These are phyloP conservation scores for Combretum micranthum DNA, from an alignment of 345 rosid species.

Conservation along the genomic window DNA sequence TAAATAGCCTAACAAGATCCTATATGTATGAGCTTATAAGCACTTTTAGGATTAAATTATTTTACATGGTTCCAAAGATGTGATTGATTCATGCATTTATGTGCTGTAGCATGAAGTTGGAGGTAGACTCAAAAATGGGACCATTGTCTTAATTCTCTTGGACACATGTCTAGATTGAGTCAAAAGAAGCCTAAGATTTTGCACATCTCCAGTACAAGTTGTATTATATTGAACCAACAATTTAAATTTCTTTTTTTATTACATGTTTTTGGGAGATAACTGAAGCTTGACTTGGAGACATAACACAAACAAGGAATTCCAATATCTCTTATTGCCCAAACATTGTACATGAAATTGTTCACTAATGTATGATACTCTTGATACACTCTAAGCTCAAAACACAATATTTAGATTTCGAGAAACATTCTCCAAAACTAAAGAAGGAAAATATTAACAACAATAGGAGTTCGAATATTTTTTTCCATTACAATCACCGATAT, in stretches of 20 bases:
- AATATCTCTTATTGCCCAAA: constrained; percentile 1
- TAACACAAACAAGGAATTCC: neutral
- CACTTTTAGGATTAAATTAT: neutral
- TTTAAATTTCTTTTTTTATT: neutral
- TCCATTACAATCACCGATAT: no score
- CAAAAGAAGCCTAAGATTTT: constrained; percentile 41
- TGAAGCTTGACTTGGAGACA: neutral
- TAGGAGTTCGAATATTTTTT: no score
- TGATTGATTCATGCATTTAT: constrained; percentile 13
- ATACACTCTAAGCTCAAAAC: neutral
- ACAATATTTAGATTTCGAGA: constrained; percentile 2
- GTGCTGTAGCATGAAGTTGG: constrained; percentile 7
- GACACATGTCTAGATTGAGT: constrained; percentile 57
- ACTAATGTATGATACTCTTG: neutral
- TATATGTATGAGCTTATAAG: constrained; percentile 19
- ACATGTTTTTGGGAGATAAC: neutral
- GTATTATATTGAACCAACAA: constrained; percentile 8
- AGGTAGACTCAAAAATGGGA: constrained; percentile 9
- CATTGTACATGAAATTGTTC: no score
- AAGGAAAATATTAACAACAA: no score
- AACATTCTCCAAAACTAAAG: constrained; percentile 1
- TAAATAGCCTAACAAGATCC: constrained; percentile 32
- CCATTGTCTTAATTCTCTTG: constrained; percentile 26
- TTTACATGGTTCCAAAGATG: neutral
- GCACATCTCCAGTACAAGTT: constrained; percentile 18